These are phyloP conservation scores for Pezicula rhizophila DNA, from an alignment of 2,329 filamentous ascomycete species.

Conservation along the genomic window DNA sequence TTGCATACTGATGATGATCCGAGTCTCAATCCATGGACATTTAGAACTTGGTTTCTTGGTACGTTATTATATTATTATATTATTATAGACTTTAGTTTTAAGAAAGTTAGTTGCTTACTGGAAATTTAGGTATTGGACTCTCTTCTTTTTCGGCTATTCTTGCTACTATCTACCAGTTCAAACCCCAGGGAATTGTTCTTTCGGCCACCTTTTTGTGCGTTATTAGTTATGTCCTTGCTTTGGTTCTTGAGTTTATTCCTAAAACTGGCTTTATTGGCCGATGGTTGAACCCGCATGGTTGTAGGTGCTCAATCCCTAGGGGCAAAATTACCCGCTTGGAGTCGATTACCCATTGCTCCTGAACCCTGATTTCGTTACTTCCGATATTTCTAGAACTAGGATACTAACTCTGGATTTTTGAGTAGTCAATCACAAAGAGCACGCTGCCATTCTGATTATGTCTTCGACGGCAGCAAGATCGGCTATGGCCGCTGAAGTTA, in stretches of 20 bases:
- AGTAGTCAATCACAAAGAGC: constrained; percentile 57
- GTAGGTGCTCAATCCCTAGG: too few relatives aligned
- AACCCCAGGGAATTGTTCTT: constrained; percentile 37
- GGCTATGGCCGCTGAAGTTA: constrained; percentile 66
- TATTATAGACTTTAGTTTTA: neutral
- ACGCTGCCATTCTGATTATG: constrained; percentile 59
- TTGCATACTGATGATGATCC: constrained; percentile 32
- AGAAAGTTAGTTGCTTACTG: neutral
- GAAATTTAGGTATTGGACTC: constrained; percentile 23
- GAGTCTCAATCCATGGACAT: constrained; percentile 29
- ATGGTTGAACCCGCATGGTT: constrained; percentile 56
- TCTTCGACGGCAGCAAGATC: constrained; percentile 49
- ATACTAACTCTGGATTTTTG: too few relatives aligned
- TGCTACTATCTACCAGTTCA: constrained; percentile 40
- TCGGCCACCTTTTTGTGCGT: constrained; percentile 37
- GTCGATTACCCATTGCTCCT: too few relatives aligned
- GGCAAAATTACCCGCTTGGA: too few relatives aligned
- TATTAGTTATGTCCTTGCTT: constrained; percentile 35
- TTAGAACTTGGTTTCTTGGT: constrained; percentile 31
- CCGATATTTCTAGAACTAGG: too few relatives aligned
- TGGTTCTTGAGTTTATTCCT: constrained; percentile 31
- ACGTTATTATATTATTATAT: neutral
- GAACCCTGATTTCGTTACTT: too few relatives aligned
- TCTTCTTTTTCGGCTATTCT: constrained; percentile 31
- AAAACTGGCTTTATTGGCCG: constrained; percentile 32